Evolutionary conservation across 179 eudicot species (phyloP), one percentile per base, ranked within the genome.

Genomic region (Heliamphora pulchella): DNA sequence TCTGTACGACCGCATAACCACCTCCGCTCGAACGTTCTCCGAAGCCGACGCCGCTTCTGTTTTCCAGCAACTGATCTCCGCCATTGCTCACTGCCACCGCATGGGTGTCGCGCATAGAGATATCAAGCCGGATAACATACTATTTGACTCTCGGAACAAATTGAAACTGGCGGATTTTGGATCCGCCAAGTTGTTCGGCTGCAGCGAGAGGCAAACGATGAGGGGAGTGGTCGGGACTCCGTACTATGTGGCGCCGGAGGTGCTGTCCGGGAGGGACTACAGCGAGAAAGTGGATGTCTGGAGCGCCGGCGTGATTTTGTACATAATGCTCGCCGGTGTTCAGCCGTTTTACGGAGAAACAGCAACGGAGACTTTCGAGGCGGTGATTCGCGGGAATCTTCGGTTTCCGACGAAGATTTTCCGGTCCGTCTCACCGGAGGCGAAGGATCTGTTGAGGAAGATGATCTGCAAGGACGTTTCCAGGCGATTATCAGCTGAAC

Each of bases 161-260:
- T 78, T 93, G 68, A 93, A 88, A 71, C 86, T 95, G 0, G 91
- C 94, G 47, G 98, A 95, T 74, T 95, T 95, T 50, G 98, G 98
- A 2, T 93, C 98, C 0, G 97, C 98, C 0, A 97, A 95, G 89
- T 88, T 92, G 90, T 91, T 92, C 67, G 88, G 84, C 10, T 82
- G 67, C 7, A 80, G 79, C 1, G 91, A 82, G 80, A 86, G 76
- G 14, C 73, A 79, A 67, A 58, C 66, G 79, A 92, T 95, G 98
- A 87, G 74, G 0, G 98, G 98, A 4, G 81, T 95, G 10, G 98
- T 95, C 0, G 98, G 98, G 43, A 95, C 98, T 62, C 98, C 98
- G 72, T 95, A 95, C 57, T 95, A 93, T 43, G 98, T 95, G 5
- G 98, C 98, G 17, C 98, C 98, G n/a, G 98, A 95, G 88, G 95